phyloP scores from a whole-genome alignment of 805 yeast genomes.

The Teunomyces cretensis region DNA sequence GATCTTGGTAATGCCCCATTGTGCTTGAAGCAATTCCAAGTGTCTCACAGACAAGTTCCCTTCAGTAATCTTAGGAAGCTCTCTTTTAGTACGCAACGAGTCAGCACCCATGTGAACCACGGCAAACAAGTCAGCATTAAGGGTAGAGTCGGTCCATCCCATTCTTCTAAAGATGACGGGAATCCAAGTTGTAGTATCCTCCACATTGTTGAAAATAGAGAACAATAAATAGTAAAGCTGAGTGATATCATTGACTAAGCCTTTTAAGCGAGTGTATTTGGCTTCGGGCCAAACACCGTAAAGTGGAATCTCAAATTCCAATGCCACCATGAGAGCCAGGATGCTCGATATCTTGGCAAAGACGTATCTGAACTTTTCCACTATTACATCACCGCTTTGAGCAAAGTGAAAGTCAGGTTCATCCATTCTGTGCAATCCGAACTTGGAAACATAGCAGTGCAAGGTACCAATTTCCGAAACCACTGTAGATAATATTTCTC shows the following conservation, averaged over 20 bases:
- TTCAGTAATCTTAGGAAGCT: conserved; percentile 32
- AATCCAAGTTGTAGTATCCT: conserved; percentile 28
- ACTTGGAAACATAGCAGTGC: conserved; percentile 28
- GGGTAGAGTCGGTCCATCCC: conserved; percentile 30
- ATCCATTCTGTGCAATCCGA: conserved; percentile 22
- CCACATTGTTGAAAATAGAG: conserved; percentile 23
- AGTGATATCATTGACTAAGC: conserved; percentile 22
- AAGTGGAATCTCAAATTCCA: conserved; percentile 28
- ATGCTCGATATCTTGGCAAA: conserved; percentile 21
- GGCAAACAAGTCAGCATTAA: conserved; percentile 29
- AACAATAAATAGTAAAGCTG: conserved; percentile 26
- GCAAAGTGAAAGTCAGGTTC: conserved; percentile 19
- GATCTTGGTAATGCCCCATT: conserved; percentile 26
- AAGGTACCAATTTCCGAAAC: conserved; percentile 26
- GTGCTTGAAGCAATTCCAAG: conserved; percentile 21
- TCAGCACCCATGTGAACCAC: conserved; percentile 31
- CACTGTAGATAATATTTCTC: conserved; percentile 21
- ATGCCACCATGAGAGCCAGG: conserved; percentile 22
- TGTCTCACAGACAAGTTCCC: conserved; percentile 31
- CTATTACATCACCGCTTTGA: conserved; percentile 20
- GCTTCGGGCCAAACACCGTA: conserved; percentile 33
- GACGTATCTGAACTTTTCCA: conserved; percentile 19
- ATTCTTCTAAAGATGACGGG: conserved; percentile 23
- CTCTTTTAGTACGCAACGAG: conserved; percentile 21
- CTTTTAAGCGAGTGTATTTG: conserved; percentile 23